phyloP scores from a whole-genome alignment of 2,329 filamentous ascomycete genomes.

The Aspergillus sp. region DNA sequence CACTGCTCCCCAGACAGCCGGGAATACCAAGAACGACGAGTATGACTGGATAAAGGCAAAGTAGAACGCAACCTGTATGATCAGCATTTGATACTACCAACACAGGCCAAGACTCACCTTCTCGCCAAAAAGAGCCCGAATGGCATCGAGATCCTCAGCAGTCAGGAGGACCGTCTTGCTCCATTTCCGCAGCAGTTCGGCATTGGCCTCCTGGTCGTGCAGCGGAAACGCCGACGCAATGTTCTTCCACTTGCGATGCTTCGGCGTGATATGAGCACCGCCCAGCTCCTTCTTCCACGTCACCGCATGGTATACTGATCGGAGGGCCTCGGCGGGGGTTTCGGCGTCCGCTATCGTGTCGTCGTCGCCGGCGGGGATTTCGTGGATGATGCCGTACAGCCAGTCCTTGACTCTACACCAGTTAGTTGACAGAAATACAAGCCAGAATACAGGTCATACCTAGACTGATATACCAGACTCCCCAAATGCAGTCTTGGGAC shows the following conservation, averaged over 20 bases:
- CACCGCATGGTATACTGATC: slow-evolving; percentile 84
- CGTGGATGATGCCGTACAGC: slow-evolving; percentile 81
- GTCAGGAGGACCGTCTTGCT: slow-evolving; percentile 64
- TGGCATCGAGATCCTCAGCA: slow-evolving; percentile 68
- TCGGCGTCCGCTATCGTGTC: slow-evolving; percentile 72
- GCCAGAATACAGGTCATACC: slow-evolving; percentile 42
- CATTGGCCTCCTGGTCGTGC: slow-evolving; percentile 75
- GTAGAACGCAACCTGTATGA: slow-evolving; percentile 72
- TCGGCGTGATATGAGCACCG: slow-evolving; percentile 72
- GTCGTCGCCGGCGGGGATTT: slow-evolving; percentile 73
- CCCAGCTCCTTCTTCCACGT: slow-evolving; percentile 71
- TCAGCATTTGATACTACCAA: too few species aligned
- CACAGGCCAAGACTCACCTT: slow-evolving; percentile 36
- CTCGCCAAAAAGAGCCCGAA: slow-evolving; percentile 76
- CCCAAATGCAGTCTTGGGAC: slow-evolving; percentile 74
- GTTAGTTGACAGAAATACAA: not conserved
- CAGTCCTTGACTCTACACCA: slow-evolving; percentile 79
- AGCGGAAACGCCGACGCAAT: slow-evolving; percentile 65
- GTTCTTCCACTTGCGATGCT: slow-evolving; percentile 68
- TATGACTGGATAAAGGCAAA: slow-evolving; percentile 93
- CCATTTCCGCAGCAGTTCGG: slow-evolving; percentile 72
- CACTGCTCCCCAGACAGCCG: slow-evolving; percentile 72
- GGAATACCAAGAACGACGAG: slow-evolving; percentile 80
- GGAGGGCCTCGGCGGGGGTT: slow-evolving; percentile 82
- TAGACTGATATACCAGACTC: slow-evolving; percentile 79